Base-by-base conservation (phyloP, 2,329 filamentous ascomycete genomes). In the Daldinia sp. region DNA sequence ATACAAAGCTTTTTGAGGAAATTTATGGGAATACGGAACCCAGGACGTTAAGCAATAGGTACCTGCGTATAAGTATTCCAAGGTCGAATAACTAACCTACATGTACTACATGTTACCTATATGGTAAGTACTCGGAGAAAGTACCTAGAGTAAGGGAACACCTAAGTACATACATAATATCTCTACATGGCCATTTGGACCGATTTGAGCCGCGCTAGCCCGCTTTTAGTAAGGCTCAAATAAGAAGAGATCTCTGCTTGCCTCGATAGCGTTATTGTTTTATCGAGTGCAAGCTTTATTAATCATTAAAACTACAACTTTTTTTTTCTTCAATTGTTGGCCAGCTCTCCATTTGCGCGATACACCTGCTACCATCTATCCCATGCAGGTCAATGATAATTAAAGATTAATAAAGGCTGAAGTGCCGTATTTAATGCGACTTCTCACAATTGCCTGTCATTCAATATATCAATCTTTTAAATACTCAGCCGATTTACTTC, bases 231-330 rank as follows among this genome's bases (percentile, higher is more conserved):
- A 64, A 62, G 61, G 4, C 3, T 2, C 5, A 2, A 19, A 43
- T 37, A 37, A 25, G 50, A n/a, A 53, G 41, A 53, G 49, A 54
- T 63, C 43, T 63, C 49, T 63, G 35, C 53, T 55, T 51, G 19
- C 37, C 47, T 63, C 55, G 49, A 58, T 63, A 47, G 50, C 59
- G 49, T 57, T 32, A 58, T 58, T 61, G 61, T 62, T 62, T 64
- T 64, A 41, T 58, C 55, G 54, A 48, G 43, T 39, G 32, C 19
- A 59, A 65, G 58, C 58, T 65, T 27, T 32, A 58, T n/a, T n/a
- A 48, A 61, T 39, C 19, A 43, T 61, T 66, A 50, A 61, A 61
- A 58, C 53, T 60, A 45, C 39, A 45, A 45, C 55, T 52, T 27
- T 55, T 57, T 43, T 56, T 43, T 32, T 52, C 49, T 61, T 58